Evolutionary conservation across 208 protist species (phyloP).

Genomic region (Leishmania turanica): DNA sequence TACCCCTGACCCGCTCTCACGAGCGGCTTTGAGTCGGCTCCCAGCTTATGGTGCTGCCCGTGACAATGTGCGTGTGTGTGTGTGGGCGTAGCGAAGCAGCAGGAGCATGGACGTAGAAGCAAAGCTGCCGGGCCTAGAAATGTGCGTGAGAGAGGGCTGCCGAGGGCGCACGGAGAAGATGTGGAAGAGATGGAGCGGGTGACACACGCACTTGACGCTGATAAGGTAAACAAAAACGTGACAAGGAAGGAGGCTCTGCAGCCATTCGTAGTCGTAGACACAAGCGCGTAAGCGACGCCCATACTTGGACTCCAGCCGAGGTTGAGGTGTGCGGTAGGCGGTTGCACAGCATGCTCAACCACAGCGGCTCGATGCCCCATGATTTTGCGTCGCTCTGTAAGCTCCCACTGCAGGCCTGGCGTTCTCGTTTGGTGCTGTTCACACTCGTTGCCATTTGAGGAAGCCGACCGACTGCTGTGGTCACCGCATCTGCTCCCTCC

Average conservation of each 20-base stretch:
- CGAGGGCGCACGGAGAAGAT: not conserved
- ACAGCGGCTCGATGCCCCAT: not conserved
- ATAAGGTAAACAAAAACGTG: not conserved
- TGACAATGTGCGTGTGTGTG: not conserved
- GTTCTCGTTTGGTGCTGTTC: not conserved
- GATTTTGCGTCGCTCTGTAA: not conserved
- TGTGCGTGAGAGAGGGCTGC: not conserved
- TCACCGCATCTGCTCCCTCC: not conserved
- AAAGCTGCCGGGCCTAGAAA: not conserved
- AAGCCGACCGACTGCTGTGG: not conserved
- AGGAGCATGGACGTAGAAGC: not conserved
- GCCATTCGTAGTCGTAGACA: not conserved
- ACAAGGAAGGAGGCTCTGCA: not conserved
- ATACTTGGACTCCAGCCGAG: not conserved
- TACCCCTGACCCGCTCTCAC: not conserved
- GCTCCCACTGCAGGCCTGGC: not conserved
- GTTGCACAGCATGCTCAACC: not conserved
- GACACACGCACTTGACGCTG: not conserved
- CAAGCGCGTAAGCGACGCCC: not conserved
- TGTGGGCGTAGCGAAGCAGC: not conserved
- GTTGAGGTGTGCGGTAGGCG: not conserved
- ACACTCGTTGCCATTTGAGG: not conserved
- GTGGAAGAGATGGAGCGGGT: no score
- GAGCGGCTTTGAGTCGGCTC: not conserved
- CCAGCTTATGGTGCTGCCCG: not conserved